Evolutionary conservation across 345 rosid genomes (phyloP).

Genomic region (Brassica cretica): DNA sequence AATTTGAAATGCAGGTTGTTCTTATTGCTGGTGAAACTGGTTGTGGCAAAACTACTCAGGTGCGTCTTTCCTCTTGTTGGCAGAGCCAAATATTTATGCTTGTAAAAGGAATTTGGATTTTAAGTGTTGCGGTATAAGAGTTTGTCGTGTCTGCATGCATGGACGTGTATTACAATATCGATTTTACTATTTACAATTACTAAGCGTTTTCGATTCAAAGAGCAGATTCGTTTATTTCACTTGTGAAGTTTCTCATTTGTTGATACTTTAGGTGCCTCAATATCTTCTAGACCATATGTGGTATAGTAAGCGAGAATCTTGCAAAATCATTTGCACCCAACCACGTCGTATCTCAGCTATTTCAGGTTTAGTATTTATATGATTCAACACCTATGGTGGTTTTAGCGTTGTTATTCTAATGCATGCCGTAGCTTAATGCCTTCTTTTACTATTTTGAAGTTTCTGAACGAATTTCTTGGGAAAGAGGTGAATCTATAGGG

Average conservation of each 20-base stretch:
- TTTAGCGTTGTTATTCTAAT: constrained; percentile 11
- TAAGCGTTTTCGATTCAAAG: background rate
- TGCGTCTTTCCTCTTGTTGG: constrained; percentile 36
- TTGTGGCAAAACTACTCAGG: constrained; percentile 93
- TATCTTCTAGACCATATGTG: constrained; percentile 82
- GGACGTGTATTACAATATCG: background rate
- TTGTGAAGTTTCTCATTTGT: constrained; percentile 25
- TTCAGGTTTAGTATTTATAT: constrained; percentile 56
- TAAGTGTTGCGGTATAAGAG: background rate
- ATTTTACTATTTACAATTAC: background rate
- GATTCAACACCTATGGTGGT: constrained; percentile 15
- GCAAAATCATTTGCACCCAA: constrained; percentile 95
- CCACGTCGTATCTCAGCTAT: constrained; percentile 98
- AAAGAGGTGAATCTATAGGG: constrained; percentile 82
- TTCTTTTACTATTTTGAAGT: constrained; percentile 47
- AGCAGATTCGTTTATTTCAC: background rate
- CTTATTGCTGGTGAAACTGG: constrained; percentile 90
- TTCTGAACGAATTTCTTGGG: constrained; percentile 84
- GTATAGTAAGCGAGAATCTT: constrained; percentile 60
- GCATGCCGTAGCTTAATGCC: constrained; percentile 13
- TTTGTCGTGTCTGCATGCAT: constrained; percentile 11
- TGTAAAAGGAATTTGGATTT: background rate
- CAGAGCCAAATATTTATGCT: constrained; percentile 15
- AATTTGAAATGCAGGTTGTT: constrained; percentile 53
- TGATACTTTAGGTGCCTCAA: constrained; percentile 77